Percentiles rank a stretch among this genome's conserved stretches.
Conservation (phyloP, 2,329 filamentous ascomycete species). For the Neonectria sp. region DNA sequence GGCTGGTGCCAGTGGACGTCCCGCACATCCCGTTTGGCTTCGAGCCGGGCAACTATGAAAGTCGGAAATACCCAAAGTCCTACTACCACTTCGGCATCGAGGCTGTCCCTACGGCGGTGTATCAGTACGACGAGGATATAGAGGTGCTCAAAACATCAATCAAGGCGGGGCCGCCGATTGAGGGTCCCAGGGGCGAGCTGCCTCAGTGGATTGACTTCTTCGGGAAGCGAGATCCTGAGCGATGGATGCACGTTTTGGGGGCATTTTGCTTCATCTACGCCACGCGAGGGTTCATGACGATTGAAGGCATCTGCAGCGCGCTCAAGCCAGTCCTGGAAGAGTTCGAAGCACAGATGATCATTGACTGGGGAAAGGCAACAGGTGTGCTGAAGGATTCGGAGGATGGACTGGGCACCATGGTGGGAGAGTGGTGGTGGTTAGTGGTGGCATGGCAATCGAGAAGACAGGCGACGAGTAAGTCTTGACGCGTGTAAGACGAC, state of each 20-base stretch:
- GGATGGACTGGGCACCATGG: constrained; percentile 59
- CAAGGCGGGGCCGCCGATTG: constrained; percentile 58
- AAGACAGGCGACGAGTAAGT: constrained; percentile 21
- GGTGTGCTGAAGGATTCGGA: constrained; percentile 65
- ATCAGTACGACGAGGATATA: constrained; percentile 69
- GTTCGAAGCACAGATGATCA: constrained; percentile 73
- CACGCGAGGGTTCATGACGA: constrained; percentile 71
- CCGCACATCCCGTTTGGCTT: constrained; percentile 79
- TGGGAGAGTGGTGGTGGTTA: constrained; percentile 79
- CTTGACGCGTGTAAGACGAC: constrained; percentile 15
- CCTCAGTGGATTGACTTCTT: constrained; percentile 83
- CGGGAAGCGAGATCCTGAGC: constrained; percentile 67
- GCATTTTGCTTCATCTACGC: constrained; percentile 75
- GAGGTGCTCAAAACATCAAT: constrained; percentile 56
- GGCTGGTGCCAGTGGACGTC: constrained; percentile 67
- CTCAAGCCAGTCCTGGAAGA: constrained; percentile 72
- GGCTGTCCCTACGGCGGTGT: constrained; percentile 74
- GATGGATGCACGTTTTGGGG: constrained; percentile 76
- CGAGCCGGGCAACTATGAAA: constrained; percentile 79
- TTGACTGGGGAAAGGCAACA: constrained; percentile 70
- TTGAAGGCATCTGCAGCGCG: constrained; percentile 67
- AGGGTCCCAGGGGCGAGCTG: constrained; percentile 64
- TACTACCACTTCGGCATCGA: constrained; percentile 76
- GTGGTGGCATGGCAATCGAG: constrained; percentile 57
- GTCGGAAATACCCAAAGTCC: constrained; percentile 75